Base-by-base conservation (phyloP, 1,284 basidiomycete species). In the Cutaneotrichosporon arboriforme region DNA sequence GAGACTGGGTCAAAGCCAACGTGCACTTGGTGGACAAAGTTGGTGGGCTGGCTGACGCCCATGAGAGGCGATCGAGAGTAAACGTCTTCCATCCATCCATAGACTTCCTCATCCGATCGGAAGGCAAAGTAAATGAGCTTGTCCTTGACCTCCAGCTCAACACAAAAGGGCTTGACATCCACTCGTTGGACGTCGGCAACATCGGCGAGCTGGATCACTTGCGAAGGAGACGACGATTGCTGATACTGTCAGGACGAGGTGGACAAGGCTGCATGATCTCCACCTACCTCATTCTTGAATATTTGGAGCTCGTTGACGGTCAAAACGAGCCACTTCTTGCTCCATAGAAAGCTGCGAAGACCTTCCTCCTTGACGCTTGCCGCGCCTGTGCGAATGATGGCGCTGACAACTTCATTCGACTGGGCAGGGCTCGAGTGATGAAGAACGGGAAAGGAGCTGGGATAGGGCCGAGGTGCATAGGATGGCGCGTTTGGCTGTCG, bases 21-120 rank as follows among this genome's bases (percentile, higher is more conserved):
- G 73, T 98, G 94, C 3, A 97, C 91, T 72, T 96, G 90, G 77
- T 97, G 94, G 1, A 96, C 90, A 70, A 97, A 97, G 76, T 98
- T 93, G 15, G 91, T 97, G 0, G 94, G 94, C 61, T 87, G 87
- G 67, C 87, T 87, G 20, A 94, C 89, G 36, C 92, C 91, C 84
- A 91, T 89, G 44, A 94, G 79, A 0, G 93, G 91, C 62, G 88
- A 90, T 49, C 92, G 83, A 8, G 84, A 84, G 75, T 97, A 97
- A 56, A 98, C 87, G 68, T 96, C 93, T 68, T 98, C 93, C 77
- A 81, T 91, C 93, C 93, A 97, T 23, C 84, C 85, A 68, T 98
- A 97, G 14, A 98, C 81, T 69, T 98, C 94, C 64, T 94, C 89
- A 69, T 98, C 94, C 57, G 81, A 88, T 77, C 93, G 93, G 62